A percentile compares a stretch with the other conserved stretches of the same genome.
phyloP scores from a whole-genome alignment of 371 early-diverging fungal species.

The Encephalitozoon hellem region DNA sequence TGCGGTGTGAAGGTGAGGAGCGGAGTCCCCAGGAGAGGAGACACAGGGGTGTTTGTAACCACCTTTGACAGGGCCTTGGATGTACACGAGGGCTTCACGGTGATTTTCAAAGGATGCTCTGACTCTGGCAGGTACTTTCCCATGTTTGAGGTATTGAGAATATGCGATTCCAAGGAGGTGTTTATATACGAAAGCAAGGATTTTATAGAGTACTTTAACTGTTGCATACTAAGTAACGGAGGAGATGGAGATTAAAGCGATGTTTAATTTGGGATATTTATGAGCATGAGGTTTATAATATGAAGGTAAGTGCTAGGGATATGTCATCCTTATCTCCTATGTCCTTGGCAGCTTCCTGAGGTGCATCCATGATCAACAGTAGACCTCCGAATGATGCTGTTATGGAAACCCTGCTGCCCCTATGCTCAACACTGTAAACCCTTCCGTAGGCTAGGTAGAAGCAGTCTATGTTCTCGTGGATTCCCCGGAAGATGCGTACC shows the following conservation, averaged over 20 bases:
- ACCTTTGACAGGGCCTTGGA: background rate
- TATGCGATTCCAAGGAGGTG: conserved; percentile 21
- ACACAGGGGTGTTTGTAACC: conserved; percentile 7
- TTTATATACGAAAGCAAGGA: conserved; percentile 27
- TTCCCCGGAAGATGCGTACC: background rate
- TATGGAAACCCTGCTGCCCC: background rate
- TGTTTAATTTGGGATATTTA: background rate
- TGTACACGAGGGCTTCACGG: background rate
- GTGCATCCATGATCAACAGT: conserved; percentile 4
- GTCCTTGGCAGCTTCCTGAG: background rate
- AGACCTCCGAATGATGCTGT: conserved; percentile 16
- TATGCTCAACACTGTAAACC: conserved; percentile 11
- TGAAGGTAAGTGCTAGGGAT: background rate
- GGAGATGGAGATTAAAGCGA: background rate
- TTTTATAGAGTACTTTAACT: conserved; percentile 42
- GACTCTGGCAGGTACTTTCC: background rate
- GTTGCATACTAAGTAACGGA: background rate
- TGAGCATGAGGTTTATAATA: background rate
- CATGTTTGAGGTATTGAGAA: conserved; percentile 34
- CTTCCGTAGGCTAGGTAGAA: conserved; percentile 25
- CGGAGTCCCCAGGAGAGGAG: background rate
- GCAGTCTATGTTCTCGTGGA: conserved; percentile 15
- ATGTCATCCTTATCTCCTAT: conserved; percentile 14
- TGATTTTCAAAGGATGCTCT: conserved; percentile 34
- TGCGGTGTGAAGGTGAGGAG: background rate